Conservation (phyloP, 2,329 filamentous ascomycete species). For the Penicillium paneum region DNA sequence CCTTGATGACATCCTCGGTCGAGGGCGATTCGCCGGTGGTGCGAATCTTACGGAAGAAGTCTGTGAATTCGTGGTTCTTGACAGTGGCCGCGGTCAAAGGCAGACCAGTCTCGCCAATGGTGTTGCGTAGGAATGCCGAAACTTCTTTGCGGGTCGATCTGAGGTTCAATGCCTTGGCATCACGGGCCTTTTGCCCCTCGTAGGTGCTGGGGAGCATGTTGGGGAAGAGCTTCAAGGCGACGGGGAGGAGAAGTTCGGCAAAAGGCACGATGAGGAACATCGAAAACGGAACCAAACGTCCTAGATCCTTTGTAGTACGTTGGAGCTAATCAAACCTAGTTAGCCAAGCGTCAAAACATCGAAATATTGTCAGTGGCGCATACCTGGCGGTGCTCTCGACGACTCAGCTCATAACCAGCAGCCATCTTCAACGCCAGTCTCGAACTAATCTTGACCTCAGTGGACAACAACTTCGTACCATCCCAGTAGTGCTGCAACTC, state of each 20-base stretch:
- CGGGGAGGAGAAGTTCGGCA: slow-evolving; percentile 84
- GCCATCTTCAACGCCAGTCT: slow-evolving; percentile 94
- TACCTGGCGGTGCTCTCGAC: slow-evolving; percentile 84
- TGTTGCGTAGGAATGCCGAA: slow-evolving; percentile 82
- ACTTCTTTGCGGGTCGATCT: slow-evolving; percentile 90
- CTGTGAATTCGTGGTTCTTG: slow-evolving; percentile 88
- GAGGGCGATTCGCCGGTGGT: slow-evolving; percentile 88
- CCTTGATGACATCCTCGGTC: slow-evolving; percentile 89
- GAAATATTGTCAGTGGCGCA: slow-evolving; percentile 4
- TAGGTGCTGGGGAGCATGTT: slow-evolving; percentile 97
- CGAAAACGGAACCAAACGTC: slow-evolving; percentile 88
- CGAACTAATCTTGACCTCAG: slow-evolving; percentile 90
- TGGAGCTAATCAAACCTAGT: slow-evolving; percentile 55
- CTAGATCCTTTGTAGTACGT: slow-evolving; percentile 90
- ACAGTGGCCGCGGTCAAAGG: slow-evolving; percentile 80
- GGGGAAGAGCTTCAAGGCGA: slow-evolving; percentile 92
- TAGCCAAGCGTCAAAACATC: slow-evolving; percentile 9
- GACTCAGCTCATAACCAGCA: slow-evolving; percentile 91
- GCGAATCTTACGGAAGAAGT: slow-evolving; percentile 95
- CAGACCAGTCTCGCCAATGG: slow-evolving; percentile 86
- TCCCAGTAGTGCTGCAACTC: slow-evolving; percentile 96
- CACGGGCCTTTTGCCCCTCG: slow-evolving; percentile 85
- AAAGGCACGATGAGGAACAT: slow-evolving; percentile 97
- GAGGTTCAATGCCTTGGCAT: slow-evolving; percentile 77
- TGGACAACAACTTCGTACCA: slow-evolving; percentile 88